These are phyloP conservation scores for Dalbergia cochinchinensis DNA, from an alignment of 306 rosid genomes.

Conservation along the genomic window DNA sequence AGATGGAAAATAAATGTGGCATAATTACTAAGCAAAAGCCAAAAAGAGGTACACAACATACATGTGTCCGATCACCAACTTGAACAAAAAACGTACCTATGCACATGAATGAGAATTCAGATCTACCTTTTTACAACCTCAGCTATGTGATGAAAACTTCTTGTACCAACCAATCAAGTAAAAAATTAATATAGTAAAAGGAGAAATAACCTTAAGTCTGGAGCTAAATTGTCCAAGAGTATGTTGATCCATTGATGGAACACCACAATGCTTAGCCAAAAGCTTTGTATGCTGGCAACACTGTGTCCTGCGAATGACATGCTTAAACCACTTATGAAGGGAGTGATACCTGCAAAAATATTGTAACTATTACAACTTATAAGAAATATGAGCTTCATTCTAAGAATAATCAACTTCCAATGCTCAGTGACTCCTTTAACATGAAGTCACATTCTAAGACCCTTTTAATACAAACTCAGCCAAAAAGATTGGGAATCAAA, in stretches of 20 bases:
- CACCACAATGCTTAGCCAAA: conserved; percentile 79
- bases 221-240: conserved; percentile 44
- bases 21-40: conserved; percentile 2
- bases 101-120: conserved; percentile 17
- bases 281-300: conserved; percentile 64
- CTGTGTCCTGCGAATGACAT: conserved; percentile 65
- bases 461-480: conserved; percentile 20
- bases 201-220: conserved; percentile 57
- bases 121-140: conserved; percentile 21
- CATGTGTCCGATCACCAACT: conserved; percentile 23
- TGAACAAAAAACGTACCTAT: background rate
- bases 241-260: conserved; percentile 49
- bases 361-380: conserved; percentile 37
- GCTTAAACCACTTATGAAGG: conserved; percentile 65
- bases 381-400: conserved; percentile 26
- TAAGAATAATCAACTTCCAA: conserved; percentile 14
- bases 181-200: conserved; percentile 34
- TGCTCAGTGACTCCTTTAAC: background rate
- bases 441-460: conserved; percentile 23
- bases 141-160: conserved; percentile 14
- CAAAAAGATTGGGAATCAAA: conserved; percentile 4
- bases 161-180: conserved; percentile 31
- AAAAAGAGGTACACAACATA: background rate
- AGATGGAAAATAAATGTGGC: background rate
- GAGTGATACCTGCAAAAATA: conserved; percentile 67